phyloP scores from a whole-genome alignment of 306 rosid genomes.

The Castanospermum australe region DNA sequence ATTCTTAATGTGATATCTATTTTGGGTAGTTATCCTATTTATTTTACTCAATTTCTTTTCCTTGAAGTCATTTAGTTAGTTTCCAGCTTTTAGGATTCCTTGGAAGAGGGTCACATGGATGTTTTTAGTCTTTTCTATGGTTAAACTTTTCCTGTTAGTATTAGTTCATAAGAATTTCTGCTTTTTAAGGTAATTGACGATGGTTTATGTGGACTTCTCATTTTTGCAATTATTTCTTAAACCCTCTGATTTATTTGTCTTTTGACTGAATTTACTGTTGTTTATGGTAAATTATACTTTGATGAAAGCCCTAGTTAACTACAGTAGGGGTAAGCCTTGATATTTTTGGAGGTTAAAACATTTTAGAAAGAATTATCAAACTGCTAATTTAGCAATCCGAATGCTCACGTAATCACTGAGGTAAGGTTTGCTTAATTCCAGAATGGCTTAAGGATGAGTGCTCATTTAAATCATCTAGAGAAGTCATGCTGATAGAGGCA shows the following conservation, averaged over 20 bases:
- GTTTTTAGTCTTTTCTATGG: neutral
- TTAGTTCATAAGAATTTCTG: neutral
- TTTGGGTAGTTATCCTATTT: constrained; percentile 12
- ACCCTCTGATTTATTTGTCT: constrained; percentile 2
- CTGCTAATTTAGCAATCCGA: neutral
- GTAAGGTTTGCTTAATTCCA: constrained; percentile 10
- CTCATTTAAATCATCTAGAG: constrained; percentile 1
- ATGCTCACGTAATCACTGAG: neutral
- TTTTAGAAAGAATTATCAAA: neutral
- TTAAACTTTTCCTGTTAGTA: neutral
- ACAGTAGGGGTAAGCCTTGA: neutral
- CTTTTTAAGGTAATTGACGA: constrained; percentile 1
- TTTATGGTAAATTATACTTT: constrained; percentile 12
- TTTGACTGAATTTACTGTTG: neutral
- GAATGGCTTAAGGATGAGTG: neutral
- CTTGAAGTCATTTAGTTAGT: neutral
- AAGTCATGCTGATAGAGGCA: neutral
- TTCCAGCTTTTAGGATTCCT: neutral
- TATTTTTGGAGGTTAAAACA: neutral
- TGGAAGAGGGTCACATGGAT: neutral
- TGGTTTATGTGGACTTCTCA: neutral
- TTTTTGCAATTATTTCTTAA: neutral
- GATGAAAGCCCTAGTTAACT: constrained; percentile 2
- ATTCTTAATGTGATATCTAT: neutral
- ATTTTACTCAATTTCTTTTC: neutral